Evolutionary conservation across 805 yeast species (phyloP).

Genomic region (Tetrapisispora taiwanensis): DNA sequence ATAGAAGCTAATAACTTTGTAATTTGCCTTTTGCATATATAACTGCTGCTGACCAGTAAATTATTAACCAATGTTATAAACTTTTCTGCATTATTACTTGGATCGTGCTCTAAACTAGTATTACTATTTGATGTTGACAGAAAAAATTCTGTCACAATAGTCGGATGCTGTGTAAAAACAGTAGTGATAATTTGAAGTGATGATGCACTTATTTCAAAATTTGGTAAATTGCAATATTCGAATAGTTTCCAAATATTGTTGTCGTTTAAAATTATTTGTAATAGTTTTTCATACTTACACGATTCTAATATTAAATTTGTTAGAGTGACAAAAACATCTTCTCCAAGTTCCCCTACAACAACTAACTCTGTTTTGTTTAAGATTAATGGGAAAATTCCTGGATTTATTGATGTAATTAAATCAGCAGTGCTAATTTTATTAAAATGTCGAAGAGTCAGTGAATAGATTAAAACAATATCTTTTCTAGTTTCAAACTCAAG

Average conservation of each 20-base stretch:
- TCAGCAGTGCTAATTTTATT: slow-evolving; percentile 73
- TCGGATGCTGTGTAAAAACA: slow-evolving; percentile 58
- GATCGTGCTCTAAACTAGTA: slow-evolving; percentile 2
- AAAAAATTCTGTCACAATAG: slow-evolving; percentile 58
- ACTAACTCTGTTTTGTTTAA: slow-evolving; percentile 37
- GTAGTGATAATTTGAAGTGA: slow-evolving; percentile 70
- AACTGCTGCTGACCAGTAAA: slow-evolving; percentile 64
- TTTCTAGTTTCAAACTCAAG: slow-evolving; percentile 88
- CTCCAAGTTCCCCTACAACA: slow-evolving; percentile 13
- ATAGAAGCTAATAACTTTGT: slow-evolving; percentile 65
- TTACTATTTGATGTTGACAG: too few species aligned
- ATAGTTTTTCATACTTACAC: slow-evolving; percentile 62
- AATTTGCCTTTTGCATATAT: slow-evolving; percentile 87
- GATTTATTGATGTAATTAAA: slow-evolving; percentile 61
- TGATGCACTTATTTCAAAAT: slow-evolving; percentile 87
- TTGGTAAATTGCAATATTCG: slow-evolving; percentile 59
- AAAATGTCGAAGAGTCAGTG: slow-evolving; percentile 67
- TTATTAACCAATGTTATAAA: slow-evolving; percentile 58
- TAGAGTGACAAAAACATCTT: slow-evolving; percentile 58
- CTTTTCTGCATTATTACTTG: slow-evolving; percentile 34
- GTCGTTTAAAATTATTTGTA: slow-evolving; percentile 47
- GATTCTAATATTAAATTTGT: slow-evolving; percentile 81
- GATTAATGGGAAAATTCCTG: slow-evolving; percentile 51
- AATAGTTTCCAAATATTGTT: slow-evolving; percentile 74
- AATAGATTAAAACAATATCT: slow-evolving; percentile 64